These are phyloP conservation scores for Coemansia umbellata DNA, from an alignment of 192 early-diverging fungal genomes.

Conservation along the genomic window DNA sequence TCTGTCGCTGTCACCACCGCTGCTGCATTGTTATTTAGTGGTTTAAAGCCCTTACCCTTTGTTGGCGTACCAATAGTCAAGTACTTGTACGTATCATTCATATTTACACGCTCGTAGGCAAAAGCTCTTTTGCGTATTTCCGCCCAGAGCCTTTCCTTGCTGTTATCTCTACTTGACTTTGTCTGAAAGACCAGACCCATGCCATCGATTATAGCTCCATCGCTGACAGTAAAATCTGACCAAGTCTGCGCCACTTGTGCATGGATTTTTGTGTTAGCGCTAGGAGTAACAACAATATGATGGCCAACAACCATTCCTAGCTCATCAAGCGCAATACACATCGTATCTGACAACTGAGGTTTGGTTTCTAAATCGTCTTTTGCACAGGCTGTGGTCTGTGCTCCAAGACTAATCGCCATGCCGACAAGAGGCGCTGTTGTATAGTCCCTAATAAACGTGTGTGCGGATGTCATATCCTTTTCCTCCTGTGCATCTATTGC, in stretches of 20 bases:
- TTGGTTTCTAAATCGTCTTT: not conserved
- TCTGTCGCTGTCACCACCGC: not conserved
- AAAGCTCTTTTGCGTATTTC: conserved; percentile 21
- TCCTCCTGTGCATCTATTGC: conserved; percentile 27
- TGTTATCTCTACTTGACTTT: not conserved
- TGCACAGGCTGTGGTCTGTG: not conserved
- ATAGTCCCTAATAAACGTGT: conserved; percentile 11
- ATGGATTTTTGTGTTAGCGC: not conserved
- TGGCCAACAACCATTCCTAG: conserved; percentile 22
- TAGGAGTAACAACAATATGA: conserved; percentile 1
- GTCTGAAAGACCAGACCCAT: conserved; percentile 9
- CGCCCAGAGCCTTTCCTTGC: conserved; percentile 15
- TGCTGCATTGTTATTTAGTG: not conserved
- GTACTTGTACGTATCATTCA: conserved; percentile 9
- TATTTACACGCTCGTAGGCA: conserved; percentile 22
- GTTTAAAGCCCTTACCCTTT: too few relatives aligned
- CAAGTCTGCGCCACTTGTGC: not conserved
- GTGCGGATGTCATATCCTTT: conserved; percentile 10
- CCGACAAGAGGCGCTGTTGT: conserved; percentile 19
- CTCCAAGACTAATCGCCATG: conserved; percentile 2
- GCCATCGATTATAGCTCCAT: conserved; percentile 16
- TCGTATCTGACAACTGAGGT: not conserved
- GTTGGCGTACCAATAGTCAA: conserved; percentile 10
- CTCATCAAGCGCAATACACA: conserved; percentile 26
- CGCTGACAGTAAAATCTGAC: not conserved